Evolutionary conservation across 73 alveolate species (phyloP).

Genomic region (Paramecium sexaurelia): DNA sequence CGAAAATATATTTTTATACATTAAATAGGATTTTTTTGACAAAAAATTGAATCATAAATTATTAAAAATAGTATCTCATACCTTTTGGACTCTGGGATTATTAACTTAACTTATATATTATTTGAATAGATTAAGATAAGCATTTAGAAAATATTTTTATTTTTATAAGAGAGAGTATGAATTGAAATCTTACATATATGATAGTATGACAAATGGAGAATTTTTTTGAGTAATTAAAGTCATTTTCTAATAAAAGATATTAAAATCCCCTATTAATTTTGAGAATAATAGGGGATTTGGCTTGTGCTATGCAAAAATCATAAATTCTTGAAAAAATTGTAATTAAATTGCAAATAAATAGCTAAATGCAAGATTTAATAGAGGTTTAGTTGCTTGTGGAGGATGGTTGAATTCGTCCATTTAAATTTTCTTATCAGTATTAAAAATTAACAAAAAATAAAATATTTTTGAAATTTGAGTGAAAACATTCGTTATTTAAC

Average conservation of each 20-base stretch:
- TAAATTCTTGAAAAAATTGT: slow-evolving; percentile 48
- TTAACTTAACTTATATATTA: not conserved
- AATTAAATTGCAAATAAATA: not conserved
- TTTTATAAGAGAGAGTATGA: slow-evolving; percentile 30
- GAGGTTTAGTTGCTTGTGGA: slow-evolving; percentile 46
- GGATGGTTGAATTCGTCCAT: slow-evolving; percentile 15
- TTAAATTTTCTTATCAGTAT: not conserved
- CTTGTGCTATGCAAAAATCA: slow-evolving; percentile 35
- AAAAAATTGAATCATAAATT: slow-evolving; percentile 33
- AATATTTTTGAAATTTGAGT: not conserved
- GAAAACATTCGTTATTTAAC: too few relatives aligned
- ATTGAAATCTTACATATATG: not conserved
- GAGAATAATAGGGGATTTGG: slow-evolving; percentile 15
- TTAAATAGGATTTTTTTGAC: slow-evolving; percentile 34
- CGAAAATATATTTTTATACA: slow-evolving; percentile 50
- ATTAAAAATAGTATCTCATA: slow-evolving; percentile 31
- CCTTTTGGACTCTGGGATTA: slow-evolving; percentile 45
- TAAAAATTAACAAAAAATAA: not conserved
- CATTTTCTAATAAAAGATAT: not conserved
- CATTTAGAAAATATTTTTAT: not conserved
- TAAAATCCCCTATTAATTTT: not conserved
- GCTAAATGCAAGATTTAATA: slow-evolving; percentile 32
- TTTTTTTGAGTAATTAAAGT: not conserved
- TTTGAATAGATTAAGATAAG: slow-evolving; percentile 28
- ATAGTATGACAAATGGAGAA: slow-evolving; percentile 34